These are phyloP conservation scores for Ceratocystis eucalypticola DNA, from an alignment of 2,329 filamentous ascomycete genomes.

Conservation along the genomic window DNA sequence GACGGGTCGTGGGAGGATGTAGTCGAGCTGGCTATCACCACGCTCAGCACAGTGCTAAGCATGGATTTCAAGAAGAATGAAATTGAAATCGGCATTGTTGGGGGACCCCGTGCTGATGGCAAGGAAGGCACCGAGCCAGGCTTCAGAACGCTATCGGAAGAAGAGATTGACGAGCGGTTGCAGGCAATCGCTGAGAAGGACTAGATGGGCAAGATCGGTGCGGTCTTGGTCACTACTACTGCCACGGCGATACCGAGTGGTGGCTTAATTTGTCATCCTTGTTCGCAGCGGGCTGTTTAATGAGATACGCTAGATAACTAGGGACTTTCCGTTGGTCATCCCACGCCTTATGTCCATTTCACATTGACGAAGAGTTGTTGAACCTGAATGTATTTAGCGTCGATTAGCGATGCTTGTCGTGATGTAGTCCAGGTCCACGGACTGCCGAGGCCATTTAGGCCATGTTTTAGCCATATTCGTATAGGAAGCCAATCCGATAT, in stretches of 20 bases:
- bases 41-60: constrained; percentile 88
- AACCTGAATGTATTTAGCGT: too few relatives aligned
- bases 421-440: too few relatives aligned
- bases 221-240: neutral
- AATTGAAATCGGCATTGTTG: constrained; percentile 94
- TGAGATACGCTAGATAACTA: constrained; percentile 17
- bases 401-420: too few relatives aligned
- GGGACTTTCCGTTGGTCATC: neutral
- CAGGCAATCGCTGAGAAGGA: constrained; percentile 99
- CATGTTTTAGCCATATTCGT: too few relatives aligned
- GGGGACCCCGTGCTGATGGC: constrained; percentile 70
- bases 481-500: constrained; percentile 7
- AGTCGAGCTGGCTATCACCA: constrained; percentile 89
- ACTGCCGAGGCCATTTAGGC: too few relatives aligned
- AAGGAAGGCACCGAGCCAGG: constrained; percentile 63
- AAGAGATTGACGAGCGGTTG: constrained; percentile 96
- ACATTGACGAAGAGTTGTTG: too few relatives aligned
- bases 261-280: constrained; percentile 3
- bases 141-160: constrained; percentile 85
- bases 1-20: constrained; percentile 94
- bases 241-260: neutral
- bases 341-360: too few relatives aligned
- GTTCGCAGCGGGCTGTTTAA: constrained; percentile 14
- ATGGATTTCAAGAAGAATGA: constrained; percentile 99
- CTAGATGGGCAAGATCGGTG: constrained; percentile 35